Base-by-base conservation (phyloP, 2,329 filamentous ascomycete genomes). In the Ambrosiella xylebori region DNA sequence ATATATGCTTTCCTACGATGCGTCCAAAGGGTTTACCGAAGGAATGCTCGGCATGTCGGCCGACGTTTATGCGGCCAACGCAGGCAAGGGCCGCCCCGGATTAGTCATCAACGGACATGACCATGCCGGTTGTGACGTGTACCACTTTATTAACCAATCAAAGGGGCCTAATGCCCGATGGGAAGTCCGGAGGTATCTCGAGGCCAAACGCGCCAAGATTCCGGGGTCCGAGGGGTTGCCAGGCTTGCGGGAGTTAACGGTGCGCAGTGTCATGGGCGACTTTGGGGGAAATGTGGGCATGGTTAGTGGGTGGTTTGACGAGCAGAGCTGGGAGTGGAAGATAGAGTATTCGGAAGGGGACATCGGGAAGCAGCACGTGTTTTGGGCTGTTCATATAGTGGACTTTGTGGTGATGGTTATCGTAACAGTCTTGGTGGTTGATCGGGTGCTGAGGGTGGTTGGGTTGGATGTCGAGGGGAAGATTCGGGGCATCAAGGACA, bases 241-340 rank as follows among this genome's bases (percentile, higher is more conserved):
- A 0, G 85, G 85, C 0, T 74, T 96, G 5, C 77, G 91, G 36
- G 93, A 98, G 70, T 81, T 97, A 63, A 98, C 93, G 0, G 86
- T 98, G 1, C 82, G 90, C 60, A 95, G 88, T 69, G 97, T 98
- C 89, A 98, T 98, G 93, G 93, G 93, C 58, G 86, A 87, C 59
- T 98, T 86, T 69, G 84, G 82, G n/a, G 93, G 93, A 17, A 93
- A 96, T 67, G 88, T 89, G 0, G 93, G 89, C 0, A 74, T 98
- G 47, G 71, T 98, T 45, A 93, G 86, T 61, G 77, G 86, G 0
- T 98, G 91, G 91, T 97, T 91, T 66, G 88, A 97, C 68, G 69
- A 78, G 58, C 73, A 76, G 1, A 69, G 70, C 1, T 83, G 80
- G 74, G 80, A 86, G 67, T 98, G 93, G 93, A 77, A 77, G 63